Evolutionary conservation across 331 rosid genomes (phyloP), one percentile per base, ranked within the genome.

Genomic region (Malus hybrid): DNA sequence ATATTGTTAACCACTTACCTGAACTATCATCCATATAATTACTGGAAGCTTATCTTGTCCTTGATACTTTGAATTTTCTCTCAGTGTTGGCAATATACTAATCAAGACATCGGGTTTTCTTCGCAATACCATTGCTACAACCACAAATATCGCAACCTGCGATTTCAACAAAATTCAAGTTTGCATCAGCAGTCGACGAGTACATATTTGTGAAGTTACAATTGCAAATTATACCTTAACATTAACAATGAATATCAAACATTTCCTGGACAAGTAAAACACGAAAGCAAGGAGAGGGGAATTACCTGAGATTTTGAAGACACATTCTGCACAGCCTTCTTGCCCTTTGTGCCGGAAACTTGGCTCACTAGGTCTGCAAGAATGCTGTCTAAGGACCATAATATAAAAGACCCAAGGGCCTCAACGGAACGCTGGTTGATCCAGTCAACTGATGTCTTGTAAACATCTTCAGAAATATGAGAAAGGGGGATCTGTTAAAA

Each of bases 41-140:
- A 94, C 86, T 67, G 95, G 86, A 80, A 94, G 95, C 82, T 88
- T 91, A 86, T 94, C 98, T 70, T 88, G 97, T 70, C 96, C 98
- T 87, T 88, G 95, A 85, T 88, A 94, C 82, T 88, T 91, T 10
- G 85, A 34, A 83, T 78, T 80, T 69, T 94, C 96, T 79, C 84
- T 90, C 81, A 94, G 80, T n/a, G 79, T 85, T 31, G 93, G 93
- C 80, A 90, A 86, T 33, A 87, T 76, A 28, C 74, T 20, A 39
- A 81, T 78, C 72, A 91, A 86, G 70, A 83, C 89, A 76, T 94
- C 98, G 46, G 98, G 98, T 82, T 87, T 94, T 77, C 90, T 87
- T 63, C 95, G 97, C 77, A 94, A 80, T 59, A 94, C 90, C 90
- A 94, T 85, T 5, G 95, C 97, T 73, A 90, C 74, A 61, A 83